phyloP scores from a whole-genome alignment of 305 asterid genomes.

The Stenogyne calaminthoides region DNA sequence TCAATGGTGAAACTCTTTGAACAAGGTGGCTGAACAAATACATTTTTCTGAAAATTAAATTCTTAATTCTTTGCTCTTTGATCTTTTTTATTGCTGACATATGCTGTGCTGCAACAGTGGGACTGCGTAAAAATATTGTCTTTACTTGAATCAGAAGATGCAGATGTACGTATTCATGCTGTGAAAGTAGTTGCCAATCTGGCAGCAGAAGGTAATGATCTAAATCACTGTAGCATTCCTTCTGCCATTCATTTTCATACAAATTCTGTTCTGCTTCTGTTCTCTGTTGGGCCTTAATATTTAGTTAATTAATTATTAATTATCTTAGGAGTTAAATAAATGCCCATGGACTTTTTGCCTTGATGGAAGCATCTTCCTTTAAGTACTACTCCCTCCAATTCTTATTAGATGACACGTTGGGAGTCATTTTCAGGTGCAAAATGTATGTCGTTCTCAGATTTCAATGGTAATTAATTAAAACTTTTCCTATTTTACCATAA shows the following conservation, averaged over 20 bases:
- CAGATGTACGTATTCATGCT: slow-evolving; percentile 91
- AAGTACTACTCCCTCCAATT: neutral
- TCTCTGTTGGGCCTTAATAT: neutral
- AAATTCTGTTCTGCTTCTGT: slow-evolving; percentile 11
- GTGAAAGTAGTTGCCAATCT: slow-evolving; percentile 98
- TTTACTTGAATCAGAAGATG: slow-evolving; percentile 89
- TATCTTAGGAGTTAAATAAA: neutral
- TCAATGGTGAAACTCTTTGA: slow-evolving; percentile 82
- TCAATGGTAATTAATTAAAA: no score
- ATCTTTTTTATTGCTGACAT: slow-evolving; percentile 27
- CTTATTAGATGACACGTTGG: neutral
- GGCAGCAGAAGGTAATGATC: slow-evolving; percentile 92
- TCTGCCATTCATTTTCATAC: slow-evolving; percentile 61
- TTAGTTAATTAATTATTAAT: neutral
- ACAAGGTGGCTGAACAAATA: slow-evolving; percentile 85
- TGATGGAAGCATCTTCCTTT: neutral
- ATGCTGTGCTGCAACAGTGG: slow-evolving; percentile 58
- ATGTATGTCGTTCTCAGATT: neutral
- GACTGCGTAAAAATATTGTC: slow-evolving; percentile 95
- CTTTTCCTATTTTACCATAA: no score
- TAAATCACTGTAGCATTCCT: neutral
- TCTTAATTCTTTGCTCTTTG: slow-evolving; percentile 12
- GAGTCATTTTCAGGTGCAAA: neutral
- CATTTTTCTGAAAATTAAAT: neutral
- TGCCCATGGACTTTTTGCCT: neutral